These are phyloP conservation scores for Aeschynomene evenia DNA, from an alignment of 306 rosid genomes.

Conservation along the genomic window DNA sequence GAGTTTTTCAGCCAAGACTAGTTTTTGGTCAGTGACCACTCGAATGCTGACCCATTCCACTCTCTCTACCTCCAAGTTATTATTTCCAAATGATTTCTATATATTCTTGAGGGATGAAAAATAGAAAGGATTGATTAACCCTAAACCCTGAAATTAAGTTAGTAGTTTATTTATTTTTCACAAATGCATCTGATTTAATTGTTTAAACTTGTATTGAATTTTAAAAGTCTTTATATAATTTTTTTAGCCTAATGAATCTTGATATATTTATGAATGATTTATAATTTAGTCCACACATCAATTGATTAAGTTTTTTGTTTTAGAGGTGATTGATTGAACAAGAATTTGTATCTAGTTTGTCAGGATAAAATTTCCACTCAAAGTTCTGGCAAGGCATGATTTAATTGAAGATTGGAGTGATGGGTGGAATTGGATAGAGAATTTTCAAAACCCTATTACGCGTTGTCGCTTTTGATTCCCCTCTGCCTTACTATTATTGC, in stretches of 20 bases:
- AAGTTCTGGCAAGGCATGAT: constrained; percentile 31
- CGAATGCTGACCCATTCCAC: constrained; percentile 54
- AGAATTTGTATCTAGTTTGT: background rate
- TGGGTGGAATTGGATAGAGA: constrained; percentile 14
- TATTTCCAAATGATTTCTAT: constrained; percentile 11
- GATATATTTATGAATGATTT: too few species aligned
- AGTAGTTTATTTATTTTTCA: background rate
- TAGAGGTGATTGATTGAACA: too few species aligned
- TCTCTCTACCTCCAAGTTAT: constrained; percentile 2
- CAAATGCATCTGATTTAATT: background rate
- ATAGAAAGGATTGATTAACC: background rate
- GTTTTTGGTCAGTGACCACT: constrained; percentile 41
- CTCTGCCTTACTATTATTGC: background rate
- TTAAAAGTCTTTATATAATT: too few species aligned
- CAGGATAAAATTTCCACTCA: background rate
- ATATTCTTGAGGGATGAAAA: background rate
- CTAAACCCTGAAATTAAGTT: background rate
- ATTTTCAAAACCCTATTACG: constrained; percentile 50
- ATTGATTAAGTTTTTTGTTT: too few species aligned
- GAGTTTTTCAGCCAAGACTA: constrained; percentile 72
- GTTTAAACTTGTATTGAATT: background rate
- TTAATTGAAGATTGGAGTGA: constrained; percentile 12
- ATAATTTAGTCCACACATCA: too few species aligned
- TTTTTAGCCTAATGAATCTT: background rate
- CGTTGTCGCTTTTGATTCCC: constrained; percentile 41